Conservation (phyloP, 1,139 yeast species). For the Yamadazyma triangularis region DNA sequence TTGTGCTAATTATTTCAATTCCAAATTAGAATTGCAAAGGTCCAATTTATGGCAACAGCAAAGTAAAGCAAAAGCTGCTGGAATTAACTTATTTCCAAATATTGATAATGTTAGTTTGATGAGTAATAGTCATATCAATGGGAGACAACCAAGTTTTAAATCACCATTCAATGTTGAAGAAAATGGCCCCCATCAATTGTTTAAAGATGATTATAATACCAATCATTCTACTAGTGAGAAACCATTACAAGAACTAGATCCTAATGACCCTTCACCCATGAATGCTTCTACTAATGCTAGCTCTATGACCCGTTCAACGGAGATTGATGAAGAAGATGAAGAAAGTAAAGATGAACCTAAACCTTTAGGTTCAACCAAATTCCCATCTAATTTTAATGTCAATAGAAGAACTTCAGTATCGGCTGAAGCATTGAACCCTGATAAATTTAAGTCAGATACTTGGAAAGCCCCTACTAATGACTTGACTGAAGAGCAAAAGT, state of each 20-base stretch:
- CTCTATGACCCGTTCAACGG: conserved; percentile 4
- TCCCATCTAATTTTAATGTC: conserved; percentile 65
- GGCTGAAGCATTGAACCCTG: conserved; percentile 70
- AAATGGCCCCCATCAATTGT: conserved; percentile 54
- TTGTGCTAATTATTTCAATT: conserved; percentile 67
- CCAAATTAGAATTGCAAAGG: conserved; percentile 59
- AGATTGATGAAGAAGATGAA: conserved; percentile 8
- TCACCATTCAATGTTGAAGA: conserved; percentile 56
- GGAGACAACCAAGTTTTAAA: conserved; percentile 51
- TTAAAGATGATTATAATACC: conserved; percentile 44
- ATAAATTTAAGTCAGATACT: conserved; percentile 49
- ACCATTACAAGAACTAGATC: conserved; percentile 19
- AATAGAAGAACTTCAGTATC: conserved; percentile 84
- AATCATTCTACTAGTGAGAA: conserved; percentile 22
- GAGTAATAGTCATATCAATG: conserved; percentile 21
- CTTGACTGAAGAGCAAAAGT: conserved; percentile 59
- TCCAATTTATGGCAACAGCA: conserved; percentile 50
- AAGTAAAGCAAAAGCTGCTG: conserved; percentile 48
- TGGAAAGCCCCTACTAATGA: conserved; percentile 76
- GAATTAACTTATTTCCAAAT: conserved; percentile 48
- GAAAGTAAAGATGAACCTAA: conserved; percentile 12
- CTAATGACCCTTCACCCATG: conserved; percentile 14
- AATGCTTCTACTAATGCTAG: not conserved
- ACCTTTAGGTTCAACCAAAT: conserved; percentile 18
- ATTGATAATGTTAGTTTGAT: conserved; percentile 24